Evolutionary conservation across 345 rosid genomes (phyloP), one percentile per base, ranked within the genome.

Genomic region (Hibiscus tridactylites): DNA sequence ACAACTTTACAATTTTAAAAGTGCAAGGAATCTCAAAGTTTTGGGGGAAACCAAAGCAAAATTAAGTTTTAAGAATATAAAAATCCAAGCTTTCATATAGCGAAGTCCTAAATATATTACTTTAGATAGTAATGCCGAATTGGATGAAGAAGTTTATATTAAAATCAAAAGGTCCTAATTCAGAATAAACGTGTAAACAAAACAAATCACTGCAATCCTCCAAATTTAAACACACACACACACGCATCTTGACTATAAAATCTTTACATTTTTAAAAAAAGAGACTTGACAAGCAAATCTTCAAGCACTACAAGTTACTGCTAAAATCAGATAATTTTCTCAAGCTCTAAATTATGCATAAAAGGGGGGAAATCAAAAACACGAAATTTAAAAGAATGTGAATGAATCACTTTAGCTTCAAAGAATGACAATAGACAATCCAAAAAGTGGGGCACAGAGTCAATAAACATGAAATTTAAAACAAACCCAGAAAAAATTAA

Each of bases 1-100:
- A 63, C 29, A 63, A 37, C 3, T 63, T 10, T 53, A 28, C 72
- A 69, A 52, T 56, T 61, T 53, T 56, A 69, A 52, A n/a, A n/a
- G 47, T n/a, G n/a, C 16, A 70, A 19, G 56, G 11, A 17, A 35
- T 54, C 73, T 57, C 19, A 39, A 24, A 15, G 26, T 67, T 26
- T 12, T 1, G 8, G 9, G 42, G 42, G 42, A 6, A 6, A 6
- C 9, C 1, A 1, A 35, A 35, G 39, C 8, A 35, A 37, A 37
- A 37, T 1, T 7, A 24, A 15, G 16, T 46, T 46, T 24, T 21
- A 44, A 66, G 12, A 8, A 26, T 47, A 47, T 15, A 50, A 49
- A 46, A 67, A 6, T 24, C 49, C 26, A 49, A 66, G 29, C 57
- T 63, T 63, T 63, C 50, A 39, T 63, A 37, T 9, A 54, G 24